phyloP scores from a whole-genome alignment of 768 basidiomycete genomes.

The Boletus rubescentipes region DNA sequence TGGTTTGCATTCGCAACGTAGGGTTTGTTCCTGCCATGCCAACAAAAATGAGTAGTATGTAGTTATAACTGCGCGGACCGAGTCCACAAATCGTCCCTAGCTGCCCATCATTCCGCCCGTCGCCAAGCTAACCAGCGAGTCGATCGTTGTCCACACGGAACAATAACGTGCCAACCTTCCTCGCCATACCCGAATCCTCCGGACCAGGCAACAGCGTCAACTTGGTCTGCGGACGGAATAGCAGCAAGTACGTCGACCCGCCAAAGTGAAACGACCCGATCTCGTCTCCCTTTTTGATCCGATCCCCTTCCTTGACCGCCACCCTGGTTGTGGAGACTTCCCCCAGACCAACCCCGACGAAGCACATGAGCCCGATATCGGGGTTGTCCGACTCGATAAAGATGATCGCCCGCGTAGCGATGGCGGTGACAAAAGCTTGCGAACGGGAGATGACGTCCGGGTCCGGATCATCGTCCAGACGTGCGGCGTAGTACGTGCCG shows the following conservation, averaged over 20 bases:
- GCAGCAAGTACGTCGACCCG: conserved; percentile 49
- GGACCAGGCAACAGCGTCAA: conserved; percentile 19
- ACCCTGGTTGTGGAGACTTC: conserved; percentile 61
- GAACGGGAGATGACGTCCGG: conserved; percentile 22
- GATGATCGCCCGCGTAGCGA: conserved; percentile 54
- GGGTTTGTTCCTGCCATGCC: no score
- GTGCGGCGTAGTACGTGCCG: conserved; percentile 49
- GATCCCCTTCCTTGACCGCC: conserved; percentile 47
- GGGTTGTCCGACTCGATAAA: conserved; percentile 58
- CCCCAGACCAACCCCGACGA: conserved; percentile 59
- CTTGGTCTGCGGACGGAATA: conserved; percentile 42
- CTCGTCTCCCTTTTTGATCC: conserved; percentile 52
- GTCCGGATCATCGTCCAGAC: conserved; percentile 31
- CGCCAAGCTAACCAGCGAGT: neutral
- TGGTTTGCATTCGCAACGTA: no score
- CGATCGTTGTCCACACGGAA: conserved; percentile 16
- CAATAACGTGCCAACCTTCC: conserved; percentile 18
- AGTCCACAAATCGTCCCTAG: neutral
- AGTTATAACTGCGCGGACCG: no score
- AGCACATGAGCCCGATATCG: conserved; percentile 55
- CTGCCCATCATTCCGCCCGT: neutral
- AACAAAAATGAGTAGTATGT: no score
- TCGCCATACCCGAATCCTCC: neutral
- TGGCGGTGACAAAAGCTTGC: conserved; percentile 40
- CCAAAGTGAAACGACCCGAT: conserved; percentile 67